A percentile compares a stretch with the other conserved stretches of the same genome.
These are phyloP conservation scores for Kluyveromyces marxianus DNA, from an alignment of 1,139 yeast species.

Conservation along the genomic window DNA sequence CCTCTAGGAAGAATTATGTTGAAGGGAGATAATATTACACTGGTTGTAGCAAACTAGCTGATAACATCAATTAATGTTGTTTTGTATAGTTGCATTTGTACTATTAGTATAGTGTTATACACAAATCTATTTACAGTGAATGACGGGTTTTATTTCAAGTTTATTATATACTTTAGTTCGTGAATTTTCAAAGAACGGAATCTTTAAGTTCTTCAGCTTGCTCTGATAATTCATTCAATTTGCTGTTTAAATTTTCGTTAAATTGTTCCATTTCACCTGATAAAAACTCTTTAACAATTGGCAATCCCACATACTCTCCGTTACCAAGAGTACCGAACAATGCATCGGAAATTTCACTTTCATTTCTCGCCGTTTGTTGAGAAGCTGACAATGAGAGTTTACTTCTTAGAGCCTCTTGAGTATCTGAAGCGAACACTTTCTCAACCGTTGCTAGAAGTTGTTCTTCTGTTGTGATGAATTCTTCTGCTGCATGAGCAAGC, in stretches of 20 bases:
- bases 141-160: too few species aligned
- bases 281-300: slow-evolving; percentile 26
- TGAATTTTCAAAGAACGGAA: slow-evolving; percentile 3
- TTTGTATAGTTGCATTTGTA: too few species aligned
- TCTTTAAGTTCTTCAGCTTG: slow-evolving; percentile 6
- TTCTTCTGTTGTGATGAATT: slow-evolving; percentile 33
- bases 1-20: slow-evolving; percentile 61
- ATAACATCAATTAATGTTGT: not conserved
- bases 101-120: too few species aligned
- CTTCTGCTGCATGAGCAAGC: slow-evolving; percentile 62
- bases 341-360: slow-evolving; percentile 25
- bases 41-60: slow-evolving; percentile 43
- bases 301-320: slow-evolving; percentile 26
- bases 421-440: slow-evolving; percentile 26
- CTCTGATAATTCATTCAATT: slow-evolving; percentile 5
- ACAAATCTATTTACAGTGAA: not conserved
- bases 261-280: slow-evolving; percentile 27
- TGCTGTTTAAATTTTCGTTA: slow-evolving; percentile 17
- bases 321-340: slow-evolving; percentile 29
- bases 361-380: slow-evolving; percentile 16
- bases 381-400: slow-evolving; percentile 15
- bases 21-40: slow-evolving; percentile 90
- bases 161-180: not conserved
- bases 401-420: slow-evolving; percentile 16
- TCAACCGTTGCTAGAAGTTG: slow-evolving; percentile 30